Percentiles rank a stretch among this genome's conserved stretches.
Evolutionary conservation across 2,329 filamentous ascomycete species (phyloP).

Genomic region (Colletotrichum graminicola): DNA sequence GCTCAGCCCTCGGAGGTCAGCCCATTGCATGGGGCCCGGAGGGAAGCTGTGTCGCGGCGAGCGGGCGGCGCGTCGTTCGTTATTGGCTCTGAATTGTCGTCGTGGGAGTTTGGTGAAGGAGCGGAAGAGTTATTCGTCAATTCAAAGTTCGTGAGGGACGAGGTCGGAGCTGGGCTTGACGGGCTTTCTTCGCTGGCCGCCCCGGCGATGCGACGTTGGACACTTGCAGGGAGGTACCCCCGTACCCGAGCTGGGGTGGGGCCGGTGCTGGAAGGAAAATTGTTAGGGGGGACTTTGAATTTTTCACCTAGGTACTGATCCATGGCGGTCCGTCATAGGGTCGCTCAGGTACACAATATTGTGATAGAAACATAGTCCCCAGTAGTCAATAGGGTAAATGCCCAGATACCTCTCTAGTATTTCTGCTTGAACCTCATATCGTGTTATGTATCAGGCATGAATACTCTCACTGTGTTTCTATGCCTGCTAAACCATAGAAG

Average conservation of each 20-base stretch:
- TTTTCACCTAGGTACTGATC: background rate
- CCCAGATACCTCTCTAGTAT: no score
- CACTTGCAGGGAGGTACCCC: constrained; percentile 14
- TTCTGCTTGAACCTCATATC: no score
- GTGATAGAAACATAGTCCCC: no score
- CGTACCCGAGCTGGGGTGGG: constrained; percentile 11
- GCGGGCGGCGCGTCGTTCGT: background rate
- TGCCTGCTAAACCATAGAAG: no score
- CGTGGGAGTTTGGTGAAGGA: background rate
- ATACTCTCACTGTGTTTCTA: no score
- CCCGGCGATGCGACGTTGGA: constrained; percentile 9
- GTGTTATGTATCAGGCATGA: no score
- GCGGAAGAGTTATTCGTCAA: background rate
- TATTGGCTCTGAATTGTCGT: background rate
- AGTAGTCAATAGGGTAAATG: no score
- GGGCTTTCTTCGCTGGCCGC: constrained; percentile 7
- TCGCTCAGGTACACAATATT: no score
- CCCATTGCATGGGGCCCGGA: constrained; percentile 40
- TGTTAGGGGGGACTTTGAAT: constrained; percentile 10
- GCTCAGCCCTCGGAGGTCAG: constrained; percentile 40
- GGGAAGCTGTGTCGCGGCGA: constrained; percentile 3
- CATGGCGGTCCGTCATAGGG: no score
- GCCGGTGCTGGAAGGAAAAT: constrained; percentile 14
- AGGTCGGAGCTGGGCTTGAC: constrained; percentile 5
- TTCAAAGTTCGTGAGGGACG: background rate